These are phyloP conservation scores for Suaeda aralocaspica DNA, from an alignment of 148 eudicot species.

Conservation along the genomic window DNA sequence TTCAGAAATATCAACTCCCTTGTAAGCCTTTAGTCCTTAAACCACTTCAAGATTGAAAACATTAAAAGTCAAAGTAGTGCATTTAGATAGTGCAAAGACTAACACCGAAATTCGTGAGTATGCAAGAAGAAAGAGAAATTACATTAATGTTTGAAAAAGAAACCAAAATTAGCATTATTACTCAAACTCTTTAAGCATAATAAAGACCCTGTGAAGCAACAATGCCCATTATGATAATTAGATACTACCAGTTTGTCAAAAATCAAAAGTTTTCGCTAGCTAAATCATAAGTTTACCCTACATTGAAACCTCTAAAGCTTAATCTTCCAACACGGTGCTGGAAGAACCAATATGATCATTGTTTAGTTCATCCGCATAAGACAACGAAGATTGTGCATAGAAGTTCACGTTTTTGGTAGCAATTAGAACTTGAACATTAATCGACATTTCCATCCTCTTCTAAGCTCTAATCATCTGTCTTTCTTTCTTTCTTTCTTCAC, in stretches of 20 bases:
- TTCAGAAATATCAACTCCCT: too few species aligned
- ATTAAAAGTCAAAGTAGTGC: too few species aligned
- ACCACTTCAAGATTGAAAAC: too few species aligned
- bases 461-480: too few species aligned
- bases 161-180: background rate
- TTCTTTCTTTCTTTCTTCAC: background rate
- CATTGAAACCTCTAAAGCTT: background rate
- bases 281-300: background rate
- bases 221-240: background rate
- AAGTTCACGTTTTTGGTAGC: background rate
- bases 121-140: too few species aligned
- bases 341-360: background rate
- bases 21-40: too few species aligned
- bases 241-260: background rate
- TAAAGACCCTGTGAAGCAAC: background rate
- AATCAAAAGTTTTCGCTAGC: background rate
- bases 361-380: too few species aligned
- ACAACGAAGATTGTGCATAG: too few species aligned
- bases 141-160: too few species aligned
- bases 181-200: background rate
- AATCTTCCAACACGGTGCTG: background rate
- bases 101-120: too few species aligned
- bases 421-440: background rate
- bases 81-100: too few species aligned
- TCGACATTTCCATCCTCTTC: background rate